Conservation (phyloP, 1,139 yeast species). For the Geotrichum carabidarum region DNA sequence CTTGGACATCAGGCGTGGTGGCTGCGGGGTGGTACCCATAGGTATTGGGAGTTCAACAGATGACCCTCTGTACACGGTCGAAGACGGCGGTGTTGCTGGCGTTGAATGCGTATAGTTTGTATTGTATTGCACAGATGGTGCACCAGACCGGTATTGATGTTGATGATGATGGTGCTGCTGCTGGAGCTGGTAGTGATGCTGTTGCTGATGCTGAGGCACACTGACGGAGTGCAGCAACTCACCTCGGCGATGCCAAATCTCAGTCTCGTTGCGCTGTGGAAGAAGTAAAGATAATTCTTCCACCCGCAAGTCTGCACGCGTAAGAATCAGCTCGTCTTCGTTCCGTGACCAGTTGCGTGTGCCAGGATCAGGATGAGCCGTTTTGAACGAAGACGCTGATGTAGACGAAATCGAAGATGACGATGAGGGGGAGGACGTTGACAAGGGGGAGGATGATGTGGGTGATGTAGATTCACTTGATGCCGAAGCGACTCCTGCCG, state of each 20-base stretch:
- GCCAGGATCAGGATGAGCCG: conserved; percentile 10
- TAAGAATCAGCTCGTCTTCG: conserved; percentile 64
- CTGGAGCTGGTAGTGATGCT: conserved; percentile 8
- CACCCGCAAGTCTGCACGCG: conserved; percentile 59
- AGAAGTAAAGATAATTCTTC: conserved; percentile 70
- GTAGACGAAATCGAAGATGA: conserved; percentile 6
- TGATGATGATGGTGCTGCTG: conserved; percentile 2
- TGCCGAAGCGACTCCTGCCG: not conserved
- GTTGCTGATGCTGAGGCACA: not conserved
- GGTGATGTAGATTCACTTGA: conserved; percentile 8
- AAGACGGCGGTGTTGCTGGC: conserved; percentile 2
- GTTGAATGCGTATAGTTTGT: not conserved
- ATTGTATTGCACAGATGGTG: not conserved
- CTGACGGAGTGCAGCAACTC: conserved; percentile 7
- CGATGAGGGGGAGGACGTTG: conserved; percentile 10
- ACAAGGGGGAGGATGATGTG: conserved; percentile 5
- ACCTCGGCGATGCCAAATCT: conserved; percentile 16
- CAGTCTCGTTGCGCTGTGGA: conserved; percentile 46
- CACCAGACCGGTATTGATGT: not conserved
- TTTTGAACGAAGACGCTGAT: conserved; percentile 8
- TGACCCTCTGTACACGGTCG: not conserved
- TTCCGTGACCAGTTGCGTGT: conserved; percentile 46
- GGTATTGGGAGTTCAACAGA: not conserved
- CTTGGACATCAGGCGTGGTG: conserved; percentile 8
- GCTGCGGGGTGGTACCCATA: conserved; percentile 6